phyloP scores from a whole-genome alignment of 208 protist species.

The Hexamita inflata region DNA sequence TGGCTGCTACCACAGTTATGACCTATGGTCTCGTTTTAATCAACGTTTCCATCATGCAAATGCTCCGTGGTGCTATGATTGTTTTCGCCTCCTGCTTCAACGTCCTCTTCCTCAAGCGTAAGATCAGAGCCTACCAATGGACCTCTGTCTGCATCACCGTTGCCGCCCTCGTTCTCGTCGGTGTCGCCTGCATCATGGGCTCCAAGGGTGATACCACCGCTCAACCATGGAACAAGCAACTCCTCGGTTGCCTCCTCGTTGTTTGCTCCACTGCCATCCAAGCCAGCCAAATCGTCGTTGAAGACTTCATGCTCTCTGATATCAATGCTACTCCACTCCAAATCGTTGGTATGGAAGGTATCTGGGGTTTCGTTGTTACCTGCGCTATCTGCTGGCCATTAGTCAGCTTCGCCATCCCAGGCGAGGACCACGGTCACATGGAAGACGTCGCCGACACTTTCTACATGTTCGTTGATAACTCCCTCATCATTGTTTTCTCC shows the following conservation, averaged over 20 bases:
- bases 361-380: conserved; percentile 60
- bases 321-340: conserved; percentile 58
- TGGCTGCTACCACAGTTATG: conserved; percentile 62
- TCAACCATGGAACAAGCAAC: not conserved
- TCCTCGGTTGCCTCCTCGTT: conserved; percentile 61
- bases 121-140: conserved; percentile 50
- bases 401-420: conserved; percentile 54
- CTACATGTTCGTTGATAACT: conserved; percentile 33
- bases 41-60: conserved; percentile 66
- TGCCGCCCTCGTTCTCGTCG: conserved; percentile 57
- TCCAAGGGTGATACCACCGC: not conserved
- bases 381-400: conserved; percentile 54
- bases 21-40: conserved; percentile 65
- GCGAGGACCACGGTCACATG: conserved; percentile 14
- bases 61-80: conserved; percentile 66
- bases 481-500: conserved; percentile 9
- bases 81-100: conserved; percentile 64
- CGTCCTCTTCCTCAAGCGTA: conserved; percentile 57
- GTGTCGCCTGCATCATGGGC: conserved; percentile 48
- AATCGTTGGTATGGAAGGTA: conserved; percentile 67
- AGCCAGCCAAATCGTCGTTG: conserved; percentile 63
- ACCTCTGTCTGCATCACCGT: conserved; percentile 54
- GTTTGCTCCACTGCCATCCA: conserved; percentile 63
- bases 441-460: conserved; percentile 43
- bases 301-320: conserved; percentile 60